These are phyloP conservation scores for Xylaria longipes DNA, from an alignment of 495 filamentous ascomycete genomes.

Conservation along the genomic window DNA sequence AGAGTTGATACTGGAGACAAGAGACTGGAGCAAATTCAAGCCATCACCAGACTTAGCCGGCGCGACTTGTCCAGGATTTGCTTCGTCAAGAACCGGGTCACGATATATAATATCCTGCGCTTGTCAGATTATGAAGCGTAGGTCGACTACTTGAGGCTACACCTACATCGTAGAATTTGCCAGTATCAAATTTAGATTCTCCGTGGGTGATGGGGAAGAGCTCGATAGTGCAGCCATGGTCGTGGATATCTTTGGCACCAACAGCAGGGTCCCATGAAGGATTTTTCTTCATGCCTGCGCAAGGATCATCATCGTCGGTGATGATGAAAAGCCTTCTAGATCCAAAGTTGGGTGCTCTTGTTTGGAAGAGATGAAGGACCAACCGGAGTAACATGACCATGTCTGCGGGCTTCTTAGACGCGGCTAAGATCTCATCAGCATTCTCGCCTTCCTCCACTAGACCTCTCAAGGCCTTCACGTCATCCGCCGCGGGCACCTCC, in stretches of 20 bases:
- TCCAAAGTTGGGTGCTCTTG: conserved; percentile 90
- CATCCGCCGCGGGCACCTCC: conserved; percentile 82
- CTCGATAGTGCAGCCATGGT: conserved; percentile 91
- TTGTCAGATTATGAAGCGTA: conserved; percentile 31
- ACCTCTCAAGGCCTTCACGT: conserved; percentile 78
- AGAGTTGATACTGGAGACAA: conserved; percentile 90
- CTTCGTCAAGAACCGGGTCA: conserved; percentile 68
- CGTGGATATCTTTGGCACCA: conserved; percentile 92
- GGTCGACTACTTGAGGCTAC: not conserved
- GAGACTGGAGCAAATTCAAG: conserved; percentile 77
- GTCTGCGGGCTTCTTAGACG: conserved; percentile 70
- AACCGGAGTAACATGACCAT: conserved; percentile 95
- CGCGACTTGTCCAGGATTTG: conserved; percentile 45
- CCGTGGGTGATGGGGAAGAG: conserved; percentile 87
- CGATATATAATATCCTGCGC: conserved; percentile 80
- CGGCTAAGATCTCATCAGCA: conserved; percentile 70
- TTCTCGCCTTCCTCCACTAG: conserved; percentile 77
- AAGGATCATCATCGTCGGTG: conserved; percentile 92
- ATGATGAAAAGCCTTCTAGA: conserved; percentile 93
- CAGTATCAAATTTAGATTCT: conserved; percentile 77
- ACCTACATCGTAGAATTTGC: conserved; percentile 89
- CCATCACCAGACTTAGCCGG: conserved; percentile 70
- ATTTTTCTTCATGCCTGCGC: conserved; percentile 67
- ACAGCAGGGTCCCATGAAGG: conserved; percentile 78
- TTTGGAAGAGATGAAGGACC: conserved; percentile 96